Percentiles rank a stretch among this genome's conserved stretches.
phyloP scores from a whole-genome alignment of 163 green algal species.

The Volvox carteri region DNA sequence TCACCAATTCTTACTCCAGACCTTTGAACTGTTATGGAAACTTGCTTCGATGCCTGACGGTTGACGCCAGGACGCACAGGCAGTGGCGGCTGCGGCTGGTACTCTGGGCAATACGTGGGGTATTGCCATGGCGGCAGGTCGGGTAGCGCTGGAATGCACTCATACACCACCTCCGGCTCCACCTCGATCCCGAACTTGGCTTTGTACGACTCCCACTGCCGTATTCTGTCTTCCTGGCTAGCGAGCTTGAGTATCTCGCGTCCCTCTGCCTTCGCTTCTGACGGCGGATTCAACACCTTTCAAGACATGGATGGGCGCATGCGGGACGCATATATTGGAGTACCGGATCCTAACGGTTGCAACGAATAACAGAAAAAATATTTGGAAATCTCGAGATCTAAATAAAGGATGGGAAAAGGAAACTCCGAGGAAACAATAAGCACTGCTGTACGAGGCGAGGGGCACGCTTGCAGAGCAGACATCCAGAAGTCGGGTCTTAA shows the following conservation, averaged over 20 bases:
- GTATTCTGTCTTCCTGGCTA: conserved; percentile 17
- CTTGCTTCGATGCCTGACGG: too few species aligned
- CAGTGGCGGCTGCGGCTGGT: background rate
- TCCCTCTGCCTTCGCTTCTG: background rate
- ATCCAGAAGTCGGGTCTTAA: too few species aligned
- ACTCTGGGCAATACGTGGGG: conserved; percentile 35
- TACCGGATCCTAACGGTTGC: too few species aligned
- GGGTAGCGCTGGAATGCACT: background rate
- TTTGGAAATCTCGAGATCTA: too few species aligned
- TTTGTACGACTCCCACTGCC: conserved; percentile 20
- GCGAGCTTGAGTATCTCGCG: conserved; percentile 45
- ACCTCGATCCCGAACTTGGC: background rate
- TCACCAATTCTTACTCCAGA: too few species aligned
- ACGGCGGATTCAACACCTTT: conserved; percentile 32
- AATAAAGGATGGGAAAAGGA: background rate
- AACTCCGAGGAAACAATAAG: background rate
- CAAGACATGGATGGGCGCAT: background rate
- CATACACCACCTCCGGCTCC: conserved; percentile 38
- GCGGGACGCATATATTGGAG: background rate
- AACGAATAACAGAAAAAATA: too few species aligned
- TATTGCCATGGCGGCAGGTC: background rate
- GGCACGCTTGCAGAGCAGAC: too few species aligned
- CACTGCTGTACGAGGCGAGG: too few species aligned
- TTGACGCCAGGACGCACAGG: too few species aligned
- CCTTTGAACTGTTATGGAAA: too few species aligned